Conservation (phyloP, 2,329 filamentous ascomycete genomes). For the Meredithiella fracta region DNA sequence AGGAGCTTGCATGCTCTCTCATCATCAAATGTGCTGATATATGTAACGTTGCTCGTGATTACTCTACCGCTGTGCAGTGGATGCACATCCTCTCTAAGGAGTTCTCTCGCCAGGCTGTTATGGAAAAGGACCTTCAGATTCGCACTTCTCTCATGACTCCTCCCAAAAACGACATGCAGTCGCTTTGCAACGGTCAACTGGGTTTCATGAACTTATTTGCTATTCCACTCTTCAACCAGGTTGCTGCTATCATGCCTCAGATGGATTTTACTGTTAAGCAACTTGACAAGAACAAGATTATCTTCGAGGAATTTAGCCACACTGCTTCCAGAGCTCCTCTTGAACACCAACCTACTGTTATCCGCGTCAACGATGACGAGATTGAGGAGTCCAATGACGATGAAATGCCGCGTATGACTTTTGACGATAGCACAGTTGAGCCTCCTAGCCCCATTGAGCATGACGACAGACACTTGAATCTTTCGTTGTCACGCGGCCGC, state of each 20-base stretch:
- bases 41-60: conserved; percentile 84
- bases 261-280: conserved; percentile 76
- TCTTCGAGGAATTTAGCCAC: conserved; percentile 17
- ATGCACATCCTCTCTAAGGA: conserved; percentile 89
- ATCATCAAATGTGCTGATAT: conserved; percentile 98
- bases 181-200: conserved; percentile 74
- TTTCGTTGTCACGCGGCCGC: background rate
- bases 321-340: background rate
- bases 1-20: conserved; percentile 69
- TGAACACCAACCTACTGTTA: background rate
- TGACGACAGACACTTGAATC: background rate
- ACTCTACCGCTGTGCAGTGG: conserved; percentile 72
- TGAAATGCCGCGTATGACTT: background rate
- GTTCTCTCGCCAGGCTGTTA: conserved; percentile 79
- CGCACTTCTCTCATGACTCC: conserved; percentile 73
- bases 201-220: conserved; percentile 96
- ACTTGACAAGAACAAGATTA: conserved; percentile 21
- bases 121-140: conserved; percentile 80
- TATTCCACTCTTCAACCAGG: conserved; percentile 74
- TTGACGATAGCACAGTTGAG: background rate
- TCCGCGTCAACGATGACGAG: background rate
- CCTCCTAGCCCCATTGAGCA: conserved; percentile 5
- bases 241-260: conserved; percentile 69
- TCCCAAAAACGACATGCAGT: conserved; percentile 67
- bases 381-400: background rate